phyloP scores from a whole-genome alignment of 116 monocot genomes.

The Phalaenopsis hybrid region DNA sequence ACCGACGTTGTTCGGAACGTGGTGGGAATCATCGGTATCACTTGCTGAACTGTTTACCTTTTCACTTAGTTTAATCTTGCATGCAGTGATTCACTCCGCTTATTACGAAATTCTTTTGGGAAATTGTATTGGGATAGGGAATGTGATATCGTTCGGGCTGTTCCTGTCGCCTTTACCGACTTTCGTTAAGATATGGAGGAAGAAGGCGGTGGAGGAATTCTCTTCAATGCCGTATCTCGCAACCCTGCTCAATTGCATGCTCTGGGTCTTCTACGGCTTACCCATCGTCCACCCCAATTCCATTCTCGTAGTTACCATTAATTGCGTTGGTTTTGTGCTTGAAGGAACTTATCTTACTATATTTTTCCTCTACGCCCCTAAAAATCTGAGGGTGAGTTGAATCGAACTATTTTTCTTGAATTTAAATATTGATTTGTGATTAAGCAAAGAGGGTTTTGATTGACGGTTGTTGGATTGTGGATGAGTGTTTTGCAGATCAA shows the following conservation, averaged over 20 bases:
- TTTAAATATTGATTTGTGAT: neutral
- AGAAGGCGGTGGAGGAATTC: conserved; percentile 57
- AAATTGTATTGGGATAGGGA: conserved; percentile 17
- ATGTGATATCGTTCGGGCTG: conserved; percentile 55
- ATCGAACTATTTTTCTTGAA: neutral
- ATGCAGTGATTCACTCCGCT: too few relatives aligned
- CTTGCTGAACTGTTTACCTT: too few relatives aligned
- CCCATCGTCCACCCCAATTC: too few relatives aligned
- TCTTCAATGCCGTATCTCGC: conserved; percentile 59
- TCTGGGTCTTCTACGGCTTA: conserved; percentile 43
- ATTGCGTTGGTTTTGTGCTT: too few relatives aligned
- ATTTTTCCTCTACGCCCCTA: too few relatives aligned
- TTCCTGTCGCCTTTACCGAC: conserved; percentile 66
- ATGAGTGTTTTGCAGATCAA: conserved; percentile 18
- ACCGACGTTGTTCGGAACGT: too few relatives aligned
- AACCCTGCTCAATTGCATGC: conserved; percentile 64
- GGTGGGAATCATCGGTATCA: too few relatives aligned
- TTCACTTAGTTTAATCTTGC: too few relatives aligned
- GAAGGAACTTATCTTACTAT: too few relatives aligned
- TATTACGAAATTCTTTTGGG: too few relatives aligned
- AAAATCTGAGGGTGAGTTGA: conserved; percentile 11
- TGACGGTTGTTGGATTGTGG: neutral
- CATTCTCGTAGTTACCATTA: too few relatives aligned
- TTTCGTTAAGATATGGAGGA: conserved; percentile 38
- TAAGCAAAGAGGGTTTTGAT: neutral